These are phyloP conservation scores for Buddleja alternifolia DNA, from an alignment of 257 asterid species.

Conservation along the genomic window DNA sequence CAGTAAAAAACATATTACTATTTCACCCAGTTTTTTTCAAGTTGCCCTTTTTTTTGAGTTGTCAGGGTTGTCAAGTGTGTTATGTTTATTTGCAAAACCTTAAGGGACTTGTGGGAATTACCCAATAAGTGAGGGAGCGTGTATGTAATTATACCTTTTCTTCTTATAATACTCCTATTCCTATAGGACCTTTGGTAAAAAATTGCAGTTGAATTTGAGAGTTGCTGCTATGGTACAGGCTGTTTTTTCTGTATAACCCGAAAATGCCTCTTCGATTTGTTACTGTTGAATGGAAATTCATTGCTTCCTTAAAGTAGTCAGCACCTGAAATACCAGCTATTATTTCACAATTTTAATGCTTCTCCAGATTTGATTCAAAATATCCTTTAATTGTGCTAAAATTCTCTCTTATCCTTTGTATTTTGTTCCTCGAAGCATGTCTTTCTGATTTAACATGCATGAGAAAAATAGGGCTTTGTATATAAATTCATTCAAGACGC, in stretches of 20 bases:
- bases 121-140: too few relatives aligned
- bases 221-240: neutral
- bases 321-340: neutral
- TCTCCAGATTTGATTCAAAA: neutral
- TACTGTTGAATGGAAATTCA: neutral
- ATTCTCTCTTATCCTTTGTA: neutral
- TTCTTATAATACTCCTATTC: too few relatives aligned
- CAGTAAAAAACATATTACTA: too few relatives aligned
- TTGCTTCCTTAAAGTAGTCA: neutral
- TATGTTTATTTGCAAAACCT: too few relatives aligned
- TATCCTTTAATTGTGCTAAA: neutral
- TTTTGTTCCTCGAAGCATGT: neutral
- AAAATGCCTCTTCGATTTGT: conserved; percentile 1
- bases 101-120: too few relatives aligned
- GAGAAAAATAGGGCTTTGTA: too few relatives aligned
- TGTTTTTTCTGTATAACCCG: neutral
- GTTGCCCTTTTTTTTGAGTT: too few relatives aligned
- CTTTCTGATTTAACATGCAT: neutral
- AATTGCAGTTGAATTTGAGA: neutral
- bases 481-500: too few relatives aligned
- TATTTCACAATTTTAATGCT: neutral
- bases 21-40: too few relatives aligned
- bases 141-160: too few relatives aligned
- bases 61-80: too few relatives aligned
- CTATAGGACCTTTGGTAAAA: neutral